Conservation (phyloP, 2,329 filamentous ascomycete species). For the Paramyrothecium sp. region DNA sequence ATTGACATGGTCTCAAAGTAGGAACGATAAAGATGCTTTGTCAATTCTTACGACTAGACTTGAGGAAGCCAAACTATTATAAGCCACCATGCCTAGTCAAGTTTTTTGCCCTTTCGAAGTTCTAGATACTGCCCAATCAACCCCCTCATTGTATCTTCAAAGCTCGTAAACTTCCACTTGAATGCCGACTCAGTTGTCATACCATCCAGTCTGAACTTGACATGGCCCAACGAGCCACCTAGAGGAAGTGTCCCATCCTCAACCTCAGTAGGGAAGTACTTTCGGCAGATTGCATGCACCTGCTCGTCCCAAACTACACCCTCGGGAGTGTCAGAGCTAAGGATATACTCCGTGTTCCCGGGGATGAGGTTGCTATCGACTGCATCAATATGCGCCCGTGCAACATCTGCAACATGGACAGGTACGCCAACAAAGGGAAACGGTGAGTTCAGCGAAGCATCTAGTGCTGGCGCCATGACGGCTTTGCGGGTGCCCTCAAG, state of each 20-base stretch:
- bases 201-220: conserved; percentile 9
- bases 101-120: background rate
- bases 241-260: conserved; percentile 3
- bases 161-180: conserved; percentile 10
- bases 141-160: conserved; percentile 10
- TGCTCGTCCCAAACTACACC: conserved; percentile 10
- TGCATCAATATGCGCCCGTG: conserved; percentile 12
- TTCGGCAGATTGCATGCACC: background rate
- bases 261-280: conserved; percentile 7
- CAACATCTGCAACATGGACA: conserved; percentile 12
- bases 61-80: no score
- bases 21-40: no score
- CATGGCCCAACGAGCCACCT: conserved; percentile 3
- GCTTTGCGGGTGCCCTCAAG: conserved; percentile 5
- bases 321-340: conserved; percentile 9
- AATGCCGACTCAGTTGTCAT: conserved; percentile 4
- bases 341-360: conserved; percentile 12
- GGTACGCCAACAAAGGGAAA: conserved; percentile 12
- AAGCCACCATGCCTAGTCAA: no score
- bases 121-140: conserved; percentile 10
- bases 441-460: conserved; percentile 4
- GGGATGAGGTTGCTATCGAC: conserved; percentile 4
- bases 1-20: no score
- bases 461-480: conserved; percentile 7
- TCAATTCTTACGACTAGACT: no score